phyloP scores from a whole-genome alignment of 208 protist species.

The Crithidia mellificae region DNA sequence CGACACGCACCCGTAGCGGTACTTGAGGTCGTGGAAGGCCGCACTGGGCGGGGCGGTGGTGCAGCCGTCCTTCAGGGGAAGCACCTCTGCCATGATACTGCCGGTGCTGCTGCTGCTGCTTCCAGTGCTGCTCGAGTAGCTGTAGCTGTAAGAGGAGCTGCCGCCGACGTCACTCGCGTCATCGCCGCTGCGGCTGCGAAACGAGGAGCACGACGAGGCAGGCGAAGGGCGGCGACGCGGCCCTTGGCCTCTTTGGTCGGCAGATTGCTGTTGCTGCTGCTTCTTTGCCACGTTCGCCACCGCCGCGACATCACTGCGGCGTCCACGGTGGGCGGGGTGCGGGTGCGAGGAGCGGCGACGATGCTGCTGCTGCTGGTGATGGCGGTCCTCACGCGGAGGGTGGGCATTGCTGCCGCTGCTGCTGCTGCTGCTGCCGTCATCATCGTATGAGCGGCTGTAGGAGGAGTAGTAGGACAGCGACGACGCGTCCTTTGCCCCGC shows the following conservation, averaged over 20 bases:
- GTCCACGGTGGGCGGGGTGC: too few relatives aligned
- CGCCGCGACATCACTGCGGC: background rate
- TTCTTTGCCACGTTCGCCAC: background rate
- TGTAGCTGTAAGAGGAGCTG: conserved; percentile 39
- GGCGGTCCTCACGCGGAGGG: background rate
- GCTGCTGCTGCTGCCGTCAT: background rate
- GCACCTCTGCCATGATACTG: conserved; percentile 29
- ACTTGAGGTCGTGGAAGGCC: conserved; percentile 59
- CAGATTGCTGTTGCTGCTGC: too few relatives aligned
- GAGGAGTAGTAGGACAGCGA: conserved; percentile 20
- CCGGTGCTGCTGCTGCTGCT: conserved; percentile 33
- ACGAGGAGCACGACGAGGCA: conserved; percentile 33
- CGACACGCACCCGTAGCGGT: conserved; percentile 38
- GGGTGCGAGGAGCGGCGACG: too few relatives aligned
- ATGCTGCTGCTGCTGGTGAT: background rate
- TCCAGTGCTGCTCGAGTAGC: conserved; percentile 28
- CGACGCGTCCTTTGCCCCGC: background rate
- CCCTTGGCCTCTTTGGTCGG: too few relatives aligned
- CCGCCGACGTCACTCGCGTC: conserved; percentile 25
- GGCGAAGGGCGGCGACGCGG: background rate
- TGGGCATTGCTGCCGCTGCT: background rate
- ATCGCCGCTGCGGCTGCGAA: conserved; percentile 31
- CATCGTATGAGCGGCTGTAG: conserved; percentile 11
- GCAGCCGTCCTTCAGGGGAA: conserved; percentile 59
- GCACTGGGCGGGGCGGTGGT: conserved; percentile 38